Base-by-base conservation (phyloP, 2,329 filamentous ascomycete species). In the Esteya vermicola region DNA sequence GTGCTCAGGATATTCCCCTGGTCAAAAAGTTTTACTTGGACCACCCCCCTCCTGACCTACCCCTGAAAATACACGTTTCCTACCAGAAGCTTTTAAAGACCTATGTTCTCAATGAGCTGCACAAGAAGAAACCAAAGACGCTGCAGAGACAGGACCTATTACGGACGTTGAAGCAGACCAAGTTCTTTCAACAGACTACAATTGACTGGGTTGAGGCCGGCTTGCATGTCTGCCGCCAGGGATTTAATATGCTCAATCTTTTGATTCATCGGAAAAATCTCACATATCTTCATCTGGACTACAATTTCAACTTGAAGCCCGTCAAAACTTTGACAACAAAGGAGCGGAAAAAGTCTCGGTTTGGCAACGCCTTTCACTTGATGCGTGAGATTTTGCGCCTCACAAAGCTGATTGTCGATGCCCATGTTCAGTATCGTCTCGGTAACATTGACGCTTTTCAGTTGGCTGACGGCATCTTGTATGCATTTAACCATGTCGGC, bases 171-270 rank as follows among this genome's bases (percentile, higher is more conserved):
- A 96, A 95, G 61, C 79, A 85, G 50, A 98, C 91, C 36, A 98
- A 98, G 55, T 98, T 98, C 65, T 98, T 98, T 71, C 93, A 98
- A 61, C 91, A 96, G 61, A 98, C 91, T 4, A 94, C 85, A 9
- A 96, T 98, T 47, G 91, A 98, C 58, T 98, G 91, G 91, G 91
- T 98, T 32, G 91, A 98, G 64, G 91, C 93, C 51, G 91, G 93
- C 64, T 71, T 98, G 54, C 93, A 98, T 63, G 91, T 98, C 46
- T 98, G 91, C 58, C 78, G 91, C 38, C 91, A 98, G 58, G 91
- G 91, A 41, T 98, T 95, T 70, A 98, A 98, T 63, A 98, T 98
- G 89, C 68, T 98, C 44, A 98, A 98, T 54, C 68, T 98, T 39
- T 68, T 98, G 50, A 98, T 98, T 50, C 91, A 98, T 57, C 81